Percentiles rank a stretch among this genome's conserved stretches.
phyloP scores from a whole-genome alignment of 139 green algal species.

The Auxenochlorella protothecoides region DNA sequence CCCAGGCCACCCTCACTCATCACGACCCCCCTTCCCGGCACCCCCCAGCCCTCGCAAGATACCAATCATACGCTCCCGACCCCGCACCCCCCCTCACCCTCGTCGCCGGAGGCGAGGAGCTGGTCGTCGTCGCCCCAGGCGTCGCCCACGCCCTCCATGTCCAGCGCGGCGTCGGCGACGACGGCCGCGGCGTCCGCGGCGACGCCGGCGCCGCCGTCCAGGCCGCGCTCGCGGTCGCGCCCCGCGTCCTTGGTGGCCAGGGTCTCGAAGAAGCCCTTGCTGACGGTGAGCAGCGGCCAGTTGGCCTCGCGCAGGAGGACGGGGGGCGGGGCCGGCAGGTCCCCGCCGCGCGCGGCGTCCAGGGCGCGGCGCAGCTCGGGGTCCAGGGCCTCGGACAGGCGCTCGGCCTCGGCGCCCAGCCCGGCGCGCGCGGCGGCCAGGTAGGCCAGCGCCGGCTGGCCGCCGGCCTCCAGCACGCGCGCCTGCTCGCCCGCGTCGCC shows the following conservation, averaged over 20 bases:
- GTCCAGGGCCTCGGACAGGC: conserved; percentile 48
- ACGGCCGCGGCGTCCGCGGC: conserved; percentile 27
- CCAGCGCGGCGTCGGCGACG: conserved; percentile 34
- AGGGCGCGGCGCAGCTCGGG: conserved; percentile 18
- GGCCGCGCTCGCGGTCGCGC: conserved; percentile 20
- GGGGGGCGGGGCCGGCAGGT: conserved; percentile 52
- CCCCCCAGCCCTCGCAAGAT: background rate
- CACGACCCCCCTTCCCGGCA: background rate
- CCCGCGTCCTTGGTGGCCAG: conserved; percentile 52
- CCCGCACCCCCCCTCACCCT: conserved; percentile 10
- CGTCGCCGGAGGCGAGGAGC: conserved; percentile 36
- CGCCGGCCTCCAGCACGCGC: conserved; percentile 79
- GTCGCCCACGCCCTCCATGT: conserved; percentile 49
- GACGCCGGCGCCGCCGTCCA: conserved; percentile 10
- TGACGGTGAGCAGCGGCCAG: conserved; percentile 95
- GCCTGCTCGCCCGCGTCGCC: conserved; percentile 78
- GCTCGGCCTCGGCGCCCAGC: conserved; percentile 56
- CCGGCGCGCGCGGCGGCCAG: conserved; percentile 80
- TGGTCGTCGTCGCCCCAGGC: conserved; percentile 74
- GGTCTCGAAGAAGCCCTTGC: conserved; percentile 94
- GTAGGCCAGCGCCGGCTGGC: conserved; percentile 86
- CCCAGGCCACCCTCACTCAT: too few species aligned
- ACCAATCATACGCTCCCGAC: background rate
- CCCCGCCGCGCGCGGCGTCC: conserved; percentile 6
- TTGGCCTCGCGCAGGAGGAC: conserved; percentile 83